Base-by-base conservation (phyloP, 495 filamentous ascomycete species). In the Penicillium canescens region DNA sequence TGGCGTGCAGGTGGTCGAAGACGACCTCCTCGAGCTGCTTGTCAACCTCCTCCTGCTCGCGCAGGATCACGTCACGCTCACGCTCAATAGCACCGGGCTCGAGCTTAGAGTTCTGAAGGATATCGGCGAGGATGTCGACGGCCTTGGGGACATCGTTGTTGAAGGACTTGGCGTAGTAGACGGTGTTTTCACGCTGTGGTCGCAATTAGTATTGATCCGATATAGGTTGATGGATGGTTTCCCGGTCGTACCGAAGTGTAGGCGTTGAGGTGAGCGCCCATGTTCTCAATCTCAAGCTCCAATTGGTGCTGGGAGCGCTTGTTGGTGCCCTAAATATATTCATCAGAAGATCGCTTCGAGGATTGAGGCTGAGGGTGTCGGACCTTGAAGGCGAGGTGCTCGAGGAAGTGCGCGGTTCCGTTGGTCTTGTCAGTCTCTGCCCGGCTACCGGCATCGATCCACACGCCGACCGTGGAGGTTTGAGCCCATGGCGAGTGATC, bases 301-400 rank as follows among this genome's bases (percentile, higher is more conserved):
- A 99, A 78, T 75, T 98, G 94, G 67, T 93, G 86, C 74, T 98
- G 95, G 38, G 87, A 90, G 66, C 94, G 84, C 75, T 88, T 96
- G 75, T 86, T 82, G 56, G 94, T 98, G 59, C 94, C 94, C 93
- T 88, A 61, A 21, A 60, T 78, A 57, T 20, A 41, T 48, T 50
- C 16, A 60, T 65, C 50, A 65, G 56, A 69, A 50, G 62, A 57
- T 46, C 39, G 44, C 50, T 34, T 47, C 33, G 10, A 2, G 13
- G 6, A 55, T 43, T 57, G 16, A 34, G 38, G 18, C 42, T 44
- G 31, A 36, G 45, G 39, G 33, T 18, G 9, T 45, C 50, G 36
- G 52, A 96, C 92, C 88, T 99, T 99, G 84, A 99, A 99, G 63
- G 95, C 95, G 71, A 99, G 83, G 77, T 99, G 94, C 80, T 99